Base-by-base conservation (phyloP, 108 stramenopile genomes). In the Ochromonas danica region DNA sequence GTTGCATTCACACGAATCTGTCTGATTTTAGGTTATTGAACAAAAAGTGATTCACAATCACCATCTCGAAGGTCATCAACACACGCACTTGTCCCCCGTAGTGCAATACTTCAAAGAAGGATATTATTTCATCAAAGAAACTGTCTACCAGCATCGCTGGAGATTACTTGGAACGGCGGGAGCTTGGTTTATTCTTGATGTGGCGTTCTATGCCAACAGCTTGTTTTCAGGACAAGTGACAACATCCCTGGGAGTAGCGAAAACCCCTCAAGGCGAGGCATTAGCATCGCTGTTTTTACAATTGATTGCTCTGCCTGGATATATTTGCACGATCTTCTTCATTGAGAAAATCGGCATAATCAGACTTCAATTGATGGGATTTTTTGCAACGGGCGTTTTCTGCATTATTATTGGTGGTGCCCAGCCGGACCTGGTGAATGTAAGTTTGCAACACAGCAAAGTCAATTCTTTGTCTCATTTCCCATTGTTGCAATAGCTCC, bases 181-280 rank as follows among this genome's bases (percentile, higher is more conserved):
- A 25, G 61, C 84, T 33, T 89, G 89, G 89, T 87, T 89, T n/a
- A 40, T 89, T n/a, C 85, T 83, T 40, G 89, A 89, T 60, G 77
- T 89, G 30, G 6, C 71, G n/a, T 88, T 87, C 43, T 89, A 89
- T 79, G 88, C 83, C 60, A 87, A 87, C 63, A 62, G 45, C 61
- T 60, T 83, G 36, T 83, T 80, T 43, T 43, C 70, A 17, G 51
- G 43, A 70, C 70, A 41, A 36, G 71, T 57, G 51, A 57, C 51
- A 57, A 57, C 51, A 57, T 57, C 51, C 51, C 51, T 57, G 51
- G 51, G 51, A 57, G 51, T 57, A 57, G 51, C 51, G 51, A 57
- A 57, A 57, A 57, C 51, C 51, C 51, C 51, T 57, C 51, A 57
- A 57, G 51, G 51, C 51, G 51, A 57, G 51, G 51, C 71, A 71